Evolutionary conservation across 345 rosid species (phyloP).

Genomic region (Isatis tinctoria): DNA sequence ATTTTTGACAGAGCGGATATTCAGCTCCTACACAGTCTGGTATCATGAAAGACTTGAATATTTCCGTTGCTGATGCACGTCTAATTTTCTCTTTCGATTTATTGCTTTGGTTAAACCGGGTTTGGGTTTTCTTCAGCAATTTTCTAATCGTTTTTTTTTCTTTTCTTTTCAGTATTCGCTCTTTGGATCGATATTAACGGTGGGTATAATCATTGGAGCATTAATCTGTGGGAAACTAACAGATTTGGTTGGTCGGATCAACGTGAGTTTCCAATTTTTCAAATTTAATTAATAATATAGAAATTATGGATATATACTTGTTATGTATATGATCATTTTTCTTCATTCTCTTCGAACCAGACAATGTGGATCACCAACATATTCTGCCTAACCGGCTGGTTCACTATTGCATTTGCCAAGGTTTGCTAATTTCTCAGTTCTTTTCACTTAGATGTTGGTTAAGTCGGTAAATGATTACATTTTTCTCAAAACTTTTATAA

Average conservation of each 20-base stretch:
- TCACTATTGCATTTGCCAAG: constrained; percentile 46
- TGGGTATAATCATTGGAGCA: constrained; percentile 50
- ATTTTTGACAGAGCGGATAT: constrained; percentile 13
- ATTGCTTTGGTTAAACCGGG: constrained; percentile 8
- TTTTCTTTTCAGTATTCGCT: constrained; percentile 37
- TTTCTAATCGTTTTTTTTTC: no score
- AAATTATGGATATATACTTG: no score
- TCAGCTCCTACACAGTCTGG: constrained; percentile 33
- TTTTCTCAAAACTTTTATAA: no score
- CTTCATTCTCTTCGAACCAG: constrained; percentile 26
- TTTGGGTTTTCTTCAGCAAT: no score
- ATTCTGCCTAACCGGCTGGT: constrained; percentile 47
- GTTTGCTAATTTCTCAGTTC: constrained; percentile 20
- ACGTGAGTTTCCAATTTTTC: constrained; percentile 26
- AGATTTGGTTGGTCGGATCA: constrained; percentile 47
- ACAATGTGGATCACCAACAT: constrained; percentile 48
- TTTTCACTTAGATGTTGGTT: no score
- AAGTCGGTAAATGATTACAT: no score
- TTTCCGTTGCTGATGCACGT: constrained; percentile 32
- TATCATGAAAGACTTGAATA: constrained; percentile 33
- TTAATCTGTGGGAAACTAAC: constrained; percentile 39
- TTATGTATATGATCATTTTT: neutral
- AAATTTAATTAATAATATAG: no score
- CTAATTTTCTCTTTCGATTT: neutral
- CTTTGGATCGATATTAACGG: constrained; percentile 49